These are phyloP conservation scores for Salvia splendens DNA, from an alignment of 257 asterid genomes.

Conservation along the genomic window DNA sequence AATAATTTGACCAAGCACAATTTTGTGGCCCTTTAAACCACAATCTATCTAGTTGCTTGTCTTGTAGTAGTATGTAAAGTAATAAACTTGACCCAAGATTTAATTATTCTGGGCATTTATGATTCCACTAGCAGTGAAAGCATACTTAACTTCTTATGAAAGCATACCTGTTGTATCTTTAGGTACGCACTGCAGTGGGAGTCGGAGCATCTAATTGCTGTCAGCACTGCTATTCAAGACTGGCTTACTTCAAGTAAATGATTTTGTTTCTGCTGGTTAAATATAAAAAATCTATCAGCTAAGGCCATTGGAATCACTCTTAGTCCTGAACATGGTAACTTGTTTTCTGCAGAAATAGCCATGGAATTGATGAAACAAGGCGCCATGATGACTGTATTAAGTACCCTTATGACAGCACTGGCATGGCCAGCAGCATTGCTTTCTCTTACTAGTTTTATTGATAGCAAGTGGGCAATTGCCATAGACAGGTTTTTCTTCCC, in stretches of 20 bases:
- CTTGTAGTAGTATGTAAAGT: not conserved
- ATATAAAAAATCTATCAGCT: conserved; percentile 21
- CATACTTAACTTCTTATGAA: not conserved
- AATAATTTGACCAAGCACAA: not conserved
- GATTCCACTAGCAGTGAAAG: conserved; percentile 12
- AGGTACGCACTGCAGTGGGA: conserved; percentile 97
- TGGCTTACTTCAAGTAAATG: conserved; percentile 96
- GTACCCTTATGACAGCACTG: conserved; percentile 68
- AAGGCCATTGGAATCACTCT: not conserved
- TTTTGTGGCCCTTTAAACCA: not conserved
- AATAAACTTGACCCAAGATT: not conserved
- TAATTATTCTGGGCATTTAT: not conserved
- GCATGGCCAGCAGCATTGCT: conserved; percentile 93
- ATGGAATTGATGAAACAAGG: conserved; percentile 81
- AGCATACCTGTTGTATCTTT: conserved; percentile 16
- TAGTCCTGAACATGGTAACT: conserved; percentile 25
- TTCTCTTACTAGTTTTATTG: conserved; percentile 74
- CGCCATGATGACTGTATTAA: conserved; percentile 90
- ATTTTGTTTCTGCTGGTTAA: conserved; percentile 38
- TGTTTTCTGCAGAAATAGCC: conserved; percentile 60
- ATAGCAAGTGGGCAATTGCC: conserved; percentile 91
- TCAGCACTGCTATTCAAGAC: conserved; percentile 97
- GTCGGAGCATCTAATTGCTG: conserved; percentile 78
- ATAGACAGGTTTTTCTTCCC: conserved; percentile 67
- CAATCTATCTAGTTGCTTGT: conserved; percentile 18